Percentiles rank a stretch among this genome's conserved stretches.
phyloP scores from a whole-genome alignment of 352 stramenopile species.

The Blastocystis sp. region DNA sequence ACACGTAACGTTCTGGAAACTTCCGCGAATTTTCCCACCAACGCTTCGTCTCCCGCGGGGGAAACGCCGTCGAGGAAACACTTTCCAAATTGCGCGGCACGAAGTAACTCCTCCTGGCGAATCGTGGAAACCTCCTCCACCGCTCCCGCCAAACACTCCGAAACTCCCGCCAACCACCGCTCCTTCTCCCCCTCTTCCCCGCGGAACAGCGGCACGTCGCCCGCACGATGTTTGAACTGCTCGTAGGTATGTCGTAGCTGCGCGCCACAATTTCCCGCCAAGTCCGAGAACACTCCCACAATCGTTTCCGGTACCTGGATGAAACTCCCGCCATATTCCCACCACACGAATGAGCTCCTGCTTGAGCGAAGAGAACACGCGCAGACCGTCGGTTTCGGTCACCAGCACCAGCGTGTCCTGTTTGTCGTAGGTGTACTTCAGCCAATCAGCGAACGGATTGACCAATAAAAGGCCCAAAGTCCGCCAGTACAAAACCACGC shows the following conservation, averaged over 20 bases:
- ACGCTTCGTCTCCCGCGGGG: neutral
- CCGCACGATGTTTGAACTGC: neutral
- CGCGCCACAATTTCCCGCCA: neutral
- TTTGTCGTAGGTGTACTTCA: constrained; percentile 60
- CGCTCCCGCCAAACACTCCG: constrained; percentile 55
- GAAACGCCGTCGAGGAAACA: constrained; percentile 54
- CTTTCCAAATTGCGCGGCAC: constrained; percentile 54
- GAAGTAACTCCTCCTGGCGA: constrained; percentile 50
- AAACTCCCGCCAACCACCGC: constrained; percentile 20
- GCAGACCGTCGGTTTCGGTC: constrained; percentile 57
- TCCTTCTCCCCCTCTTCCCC: constrained; percentile 10
- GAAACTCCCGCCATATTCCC: neutral
- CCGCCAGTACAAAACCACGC: constrained; percentile 57
- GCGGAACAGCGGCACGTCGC: neutral
- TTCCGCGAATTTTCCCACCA: neutral
- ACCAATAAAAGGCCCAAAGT: constrained; percentile 57
- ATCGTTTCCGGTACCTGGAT: constrained; percentile 38
- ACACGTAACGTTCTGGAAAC: constrained; percentile 54
- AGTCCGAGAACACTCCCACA: neutral
- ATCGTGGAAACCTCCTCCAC: constrained; percentile 49
- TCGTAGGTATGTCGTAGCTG: neutral
- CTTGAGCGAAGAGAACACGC: constrained; percentile 53
- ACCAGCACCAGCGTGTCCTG: constrained; percentile 57
- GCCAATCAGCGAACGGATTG: constrained; percentile 57
- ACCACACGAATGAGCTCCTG: constrained; percentile 57